phyloP scores from a whole-genome alignment of 495 filamentous ascomycete genomes.

The Hyphodiscus hymeniophilus region DNA sequence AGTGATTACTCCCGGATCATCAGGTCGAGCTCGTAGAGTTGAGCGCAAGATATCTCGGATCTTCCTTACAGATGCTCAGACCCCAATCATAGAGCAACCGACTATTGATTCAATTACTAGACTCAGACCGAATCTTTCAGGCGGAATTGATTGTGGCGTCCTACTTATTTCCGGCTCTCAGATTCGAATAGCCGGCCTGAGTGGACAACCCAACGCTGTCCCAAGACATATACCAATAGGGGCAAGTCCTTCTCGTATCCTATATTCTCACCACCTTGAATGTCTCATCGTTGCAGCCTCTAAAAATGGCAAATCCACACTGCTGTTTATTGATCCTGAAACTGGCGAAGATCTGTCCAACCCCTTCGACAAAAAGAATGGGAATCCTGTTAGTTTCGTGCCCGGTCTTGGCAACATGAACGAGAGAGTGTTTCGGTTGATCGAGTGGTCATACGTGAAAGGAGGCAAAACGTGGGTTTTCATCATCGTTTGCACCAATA shows the following conservation, averaged over 20 bases:
- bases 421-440: constrained; percentile 32
- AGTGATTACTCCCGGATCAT: background rate
- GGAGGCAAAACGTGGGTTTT: constrained; percentile 35
- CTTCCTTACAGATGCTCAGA: constrained; percentile 20
- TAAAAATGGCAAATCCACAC: constrained; percentile 26
- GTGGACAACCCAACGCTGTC: constrained; percentile 36
- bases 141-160: constrained; percentile 7
- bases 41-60: constrained; percentile 12
- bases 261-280: constrained; percentile 42
- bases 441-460: constrained; percentile 37
- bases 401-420: constrained; percentile 31
- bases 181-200: constrained; percentile 42
- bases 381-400: constrained; percentile 26
- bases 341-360: constrained; percentile 37
- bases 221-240: constrained; percentile 40
- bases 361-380: constrained; percentile 27
- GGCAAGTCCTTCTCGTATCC: constrained; percentile 42
- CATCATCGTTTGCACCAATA: constrained; percentile 31
- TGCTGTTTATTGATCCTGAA: constrained; percentile 39
- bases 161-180: constrained; percentile 27
- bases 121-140: constrained; percentile 3
- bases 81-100: constrained; percentile 12
- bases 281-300: constrained; percentile 44
- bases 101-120: constrained; percentile 12
- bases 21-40: background rate